These are phyloP conservation scores for Phytophthora citrophthora DNA, from an alignment of 352 stramenopile genomes.

Conservation along the genomic window DNA sequence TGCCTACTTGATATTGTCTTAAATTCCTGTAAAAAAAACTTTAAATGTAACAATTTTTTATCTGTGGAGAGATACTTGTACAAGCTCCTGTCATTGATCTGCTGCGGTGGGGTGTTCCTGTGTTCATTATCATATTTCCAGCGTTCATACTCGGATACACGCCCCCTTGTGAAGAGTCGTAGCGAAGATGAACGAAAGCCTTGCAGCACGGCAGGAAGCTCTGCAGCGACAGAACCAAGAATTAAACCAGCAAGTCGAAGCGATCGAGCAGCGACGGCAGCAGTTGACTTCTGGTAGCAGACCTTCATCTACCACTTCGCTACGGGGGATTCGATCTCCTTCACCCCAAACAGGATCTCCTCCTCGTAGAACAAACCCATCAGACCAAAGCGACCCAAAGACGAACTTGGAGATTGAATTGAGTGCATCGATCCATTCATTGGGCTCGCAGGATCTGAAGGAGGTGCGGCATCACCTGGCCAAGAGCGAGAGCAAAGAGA, in stretches of 20 bases:
- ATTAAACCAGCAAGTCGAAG: conserved; percentile 68
- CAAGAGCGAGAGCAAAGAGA: conserved; percentile 34
- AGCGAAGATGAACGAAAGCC: conserved; percentile 63
- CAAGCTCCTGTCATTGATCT: neutral
- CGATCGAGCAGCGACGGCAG: conserved; percentile 66
- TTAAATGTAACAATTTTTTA: no score
- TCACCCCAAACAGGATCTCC: conserved; percentile 11
- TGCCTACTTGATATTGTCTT: no score
- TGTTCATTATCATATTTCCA: no score
- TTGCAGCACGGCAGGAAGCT: conserved; percentile 61
- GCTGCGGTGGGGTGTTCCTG: no score
- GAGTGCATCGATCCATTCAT: conserved; percentile 63
- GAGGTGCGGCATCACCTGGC: conserved; percentile 17
- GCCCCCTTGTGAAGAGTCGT: conserved; percentile 11
- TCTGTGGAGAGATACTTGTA: no score
- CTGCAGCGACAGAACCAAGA: conserved; percentile 69
- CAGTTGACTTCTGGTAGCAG: conserved; percentile 33
- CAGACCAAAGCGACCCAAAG: conserved; percentile 16
- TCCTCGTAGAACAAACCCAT: neutral
- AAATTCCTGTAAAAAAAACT: no score
- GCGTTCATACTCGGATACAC: no score
- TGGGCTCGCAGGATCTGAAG: conserved; percentile 35
- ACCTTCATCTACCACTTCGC: conserved; percentile 19
- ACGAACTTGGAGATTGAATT: conserved; percentile 48
- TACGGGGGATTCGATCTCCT: conserved; percentile 21